phyloP scores from a whole-genome alignment of 257 asterid genomes.

The Mentha longifolia region DNA sequence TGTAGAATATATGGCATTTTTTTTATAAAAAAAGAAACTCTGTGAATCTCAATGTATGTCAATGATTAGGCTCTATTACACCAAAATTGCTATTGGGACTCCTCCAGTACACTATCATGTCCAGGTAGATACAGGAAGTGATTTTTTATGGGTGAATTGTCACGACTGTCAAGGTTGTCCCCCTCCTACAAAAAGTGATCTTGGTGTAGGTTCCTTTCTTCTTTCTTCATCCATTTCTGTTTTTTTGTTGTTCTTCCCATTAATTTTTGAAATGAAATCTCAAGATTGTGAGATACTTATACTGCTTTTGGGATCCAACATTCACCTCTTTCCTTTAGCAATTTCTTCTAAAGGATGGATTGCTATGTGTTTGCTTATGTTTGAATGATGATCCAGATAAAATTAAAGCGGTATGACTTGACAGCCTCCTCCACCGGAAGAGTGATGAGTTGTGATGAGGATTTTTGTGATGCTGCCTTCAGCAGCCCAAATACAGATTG shows the following conservation, averaged over 20 bases:
- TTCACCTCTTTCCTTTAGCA: neutral
- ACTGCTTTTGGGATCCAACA: neutral
- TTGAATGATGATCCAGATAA: slow-evolving; percentile 61
- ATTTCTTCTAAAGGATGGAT: slow-evolving; percentile 19
- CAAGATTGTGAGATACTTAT: slow-evolving; percentile 17
- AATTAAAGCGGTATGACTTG: slow-evolving; percentile 71
- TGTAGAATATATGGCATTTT: too few species aligned
- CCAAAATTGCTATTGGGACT: slow-evolving; percentile 82
- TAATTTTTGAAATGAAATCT: neutral
- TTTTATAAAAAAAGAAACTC: too few species aligned
- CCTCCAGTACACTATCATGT: slow-evolving; percentile 89
- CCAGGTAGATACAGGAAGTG: slow-evolving; percentile 99
- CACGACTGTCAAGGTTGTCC: slow-evolving; percentile 81
- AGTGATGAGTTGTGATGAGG: slow-evolving; percentile 67
- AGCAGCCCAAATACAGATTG: slow-evolving; percentile 59
- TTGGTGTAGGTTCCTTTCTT: slow-evolving; percentile 55
- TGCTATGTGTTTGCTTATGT: slow-evolving; percentile 17
- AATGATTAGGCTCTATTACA: slow-evolving; percentile 95
- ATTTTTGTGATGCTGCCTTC: slow-evolving; percentile 66
- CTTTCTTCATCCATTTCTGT: neutral
- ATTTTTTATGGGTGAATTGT: slow-evolving; percentile 94
- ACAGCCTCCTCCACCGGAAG: slow-evolving; percentile 70
- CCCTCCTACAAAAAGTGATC: slow-evolving; percentile 70
- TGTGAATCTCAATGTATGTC: too few species aligned
- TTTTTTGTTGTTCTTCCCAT: neutral